These are phyloP conservation scores for Phytopythium helicoides DNA, from an alignment of 352 stramenopile species.

Conservation along the genomic window DNA sequence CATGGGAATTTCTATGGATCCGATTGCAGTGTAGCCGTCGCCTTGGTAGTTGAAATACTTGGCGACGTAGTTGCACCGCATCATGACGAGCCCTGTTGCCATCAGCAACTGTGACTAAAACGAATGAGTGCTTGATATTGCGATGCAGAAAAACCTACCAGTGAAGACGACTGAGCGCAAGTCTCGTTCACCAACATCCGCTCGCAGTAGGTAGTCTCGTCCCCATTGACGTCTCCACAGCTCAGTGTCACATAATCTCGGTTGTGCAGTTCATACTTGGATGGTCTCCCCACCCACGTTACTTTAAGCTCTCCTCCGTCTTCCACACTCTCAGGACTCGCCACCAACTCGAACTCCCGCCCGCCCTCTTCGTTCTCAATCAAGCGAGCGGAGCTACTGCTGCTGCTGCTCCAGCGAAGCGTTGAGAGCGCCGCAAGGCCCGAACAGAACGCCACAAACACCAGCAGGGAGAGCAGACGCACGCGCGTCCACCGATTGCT, in stretches of 20 bases:
- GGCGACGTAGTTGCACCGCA: slow-evolving; percentile 66
- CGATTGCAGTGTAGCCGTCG: slow-evolving; percentile 21
- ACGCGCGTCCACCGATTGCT: background rate
- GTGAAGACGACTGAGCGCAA: slow-evolving; percentile 54
- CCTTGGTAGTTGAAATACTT: slow-evolving; percentile 51
- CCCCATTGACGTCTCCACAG: slow-evolving; percentile 46
- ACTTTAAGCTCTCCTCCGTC: slow-evolving; percentile 57
- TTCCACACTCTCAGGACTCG: slow-evolving; percentile 32
- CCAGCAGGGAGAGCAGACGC: background rate
- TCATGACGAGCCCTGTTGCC: slow-evolving; percentile 49
- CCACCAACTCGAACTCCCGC: slow-evolving; percentile 23
- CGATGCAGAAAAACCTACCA: slow-evolving; percentile 7
- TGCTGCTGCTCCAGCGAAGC: background rate
- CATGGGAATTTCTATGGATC: slow-evolving; percentile 39
- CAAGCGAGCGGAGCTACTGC: background rate
- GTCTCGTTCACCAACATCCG: slow-evolving; percentile 30
- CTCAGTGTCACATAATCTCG: slow-evolving; percentile 65
- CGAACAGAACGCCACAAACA: slow-evolving; percentile 3
- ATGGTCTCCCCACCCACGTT: slow-evolving; percentile 24
- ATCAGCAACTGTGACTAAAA: background rate
- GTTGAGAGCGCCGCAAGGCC: slow-evolving; percentile 4
- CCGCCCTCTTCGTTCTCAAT: background rate
- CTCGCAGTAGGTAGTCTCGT: slow-evolving; percentile 45
- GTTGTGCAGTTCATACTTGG: slow-evolving; percentile 7
- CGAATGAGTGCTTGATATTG: slow-evolving; percentile 1